phyloP scores from a whole-genome alignment of 2,329 filamentous ascomycete genomes.

The Claviceps maximensis region DNA sequence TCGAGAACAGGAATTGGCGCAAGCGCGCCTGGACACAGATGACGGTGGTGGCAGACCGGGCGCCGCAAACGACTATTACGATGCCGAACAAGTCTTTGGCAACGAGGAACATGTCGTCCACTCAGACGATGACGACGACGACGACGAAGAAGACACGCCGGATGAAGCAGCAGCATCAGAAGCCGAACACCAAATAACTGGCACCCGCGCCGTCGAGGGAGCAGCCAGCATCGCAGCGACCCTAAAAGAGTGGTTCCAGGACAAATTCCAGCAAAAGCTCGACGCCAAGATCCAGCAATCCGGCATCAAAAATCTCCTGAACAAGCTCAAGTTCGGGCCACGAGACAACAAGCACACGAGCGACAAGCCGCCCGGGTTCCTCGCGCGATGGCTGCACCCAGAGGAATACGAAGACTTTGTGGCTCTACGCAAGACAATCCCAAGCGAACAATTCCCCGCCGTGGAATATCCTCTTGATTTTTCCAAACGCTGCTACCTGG shows the following conservation, averaged over 20 bases:
- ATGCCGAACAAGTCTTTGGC: slow-evolving; percentile 21
- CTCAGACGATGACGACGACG: slow-evolving; percentile 16
- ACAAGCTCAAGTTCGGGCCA: slow-evolving; percentile 15
- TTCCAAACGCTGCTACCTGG: slow-evolving; percentile 49
- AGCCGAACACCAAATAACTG: slow-evolving; percentile 14
- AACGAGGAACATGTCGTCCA: slow-evolving; percentile 16
- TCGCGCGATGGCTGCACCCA: slow-evolving; percentile 62
- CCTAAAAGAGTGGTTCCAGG: slow-evolving; percentile 21
- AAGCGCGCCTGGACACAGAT: slow-evolving; percentile 12
- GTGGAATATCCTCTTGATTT: slow-evolving; percentile 33
- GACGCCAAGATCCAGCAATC: slow-evolving; percentile 13
- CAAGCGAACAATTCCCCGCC: slow-evolving; percentile 32
- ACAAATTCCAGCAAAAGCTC: slow-evolving; percentile 24
- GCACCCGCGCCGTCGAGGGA: slow-evolving; percentile 24
- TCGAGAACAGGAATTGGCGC: slow-evolving; percentile 10
- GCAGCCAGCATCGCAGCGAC: slow-evolving; percentile 20
- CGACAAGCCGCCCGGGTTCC: slow-evolving; percentile 30
- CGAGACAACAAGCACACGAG: slow-evolving; percentile 14
- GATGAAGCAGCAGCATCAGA: slow-evolving; percentile 11
- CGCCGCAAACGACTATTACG: slow-evolving; percentile 23
- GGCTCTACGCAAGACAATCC: slow-evolving; percentile 55
- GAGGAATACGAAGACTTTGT: slow-evolving; percentile 64
- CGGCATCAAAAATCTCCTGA: slow-evolving; percentile 15
- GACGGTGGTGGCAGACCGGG: slow-evolving; percentile 7
- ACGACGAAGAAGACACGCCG: slow-evolving; percentile 11